Base-by-base conservation (phyloP, 2,329 filamentous ascomycete genomes). In the Dactylellina parvicollis region DNA sequence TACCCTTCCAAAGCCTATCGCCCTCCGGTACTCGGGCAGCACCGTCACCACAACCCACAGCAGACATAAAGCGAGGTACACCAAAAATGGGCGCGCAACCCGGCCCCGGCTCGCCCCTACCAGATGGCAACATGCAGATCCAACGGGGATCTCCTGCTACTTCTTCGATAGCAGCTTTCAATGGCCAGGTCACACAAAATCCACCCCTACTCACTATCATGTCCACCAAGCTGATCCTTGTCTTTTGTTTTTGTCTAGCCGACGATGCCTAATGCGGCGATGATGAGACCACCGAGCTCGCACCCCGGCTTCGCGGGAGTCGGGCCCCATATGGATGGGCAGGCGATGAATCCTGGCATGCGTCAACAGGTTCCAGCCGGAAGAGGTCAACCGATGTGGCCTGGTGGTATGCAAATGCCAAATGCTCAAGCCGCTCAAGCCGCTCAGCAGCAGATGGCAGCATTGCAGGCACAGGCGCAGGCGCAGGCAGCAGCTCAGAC, bases 51-150 rank as follows among this genome's bases (percentile, higher is more conserved):
- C 92, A 88, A 55, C 90, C 88, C 34, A 89, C 89, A 78, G 88
- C 86, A 47, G 88, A 80, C 76, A 75, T 84, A 75, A 86, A 89
- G 78, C 90, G 88, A 32, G 88, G 90, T 24, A 93, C 91, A 9
- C 91, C 91, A 34, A 92, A 91, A 79, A 89, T 91, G 20, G 84
- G 85, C 46, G 91, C 93, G 74, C 89, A 90, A 81, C 92, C 92
- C 85, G 92, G 91, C 84, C 88, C 90, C 55, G 87, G 87, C 54
- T 91, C 89, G 24, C 89, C 90, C 24, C 90, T 92, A 89, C 22
- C 90, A 88, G 5, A 84, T 90, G 74, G 89, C 89, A 1, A 90
- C 91, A 78, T 89, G 87, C 12, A 88, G 85, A 83, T 90, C 86
- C 80, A 84, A 74, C 81, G 84, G 62, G 82, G 80, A 60, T 85